Base-by-base conservation (phyloP, 129 eudicot species). In the Centaurea solstitialis region DNA sequence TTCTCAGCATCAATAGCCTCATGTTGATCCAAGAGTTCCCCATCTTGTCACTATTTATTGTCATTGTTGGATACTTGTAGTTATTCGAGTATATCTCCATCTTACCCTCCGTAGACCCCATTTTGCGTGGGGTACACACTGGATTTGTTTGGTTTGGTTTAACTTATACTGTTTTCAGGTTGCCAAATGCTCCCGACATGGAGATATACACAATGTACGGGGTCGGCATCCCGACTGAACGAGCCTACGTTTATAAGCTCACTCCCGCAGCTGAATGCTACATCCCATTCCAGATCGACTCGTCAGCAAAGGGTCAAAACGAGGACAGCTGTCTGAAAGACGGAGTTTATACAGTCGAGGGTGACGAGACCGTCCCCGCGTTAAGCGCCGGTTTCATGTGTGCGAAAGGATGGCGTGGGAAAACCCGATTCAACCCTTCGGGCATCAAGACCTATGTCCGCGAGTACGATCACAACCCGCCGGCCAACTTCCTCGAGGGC, bases 391-490 rank as follows among this genome's bases (percentile, higher is more conserved):
- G 99, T 18, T 95, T 61, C 89, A 95, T 95, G 99, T 89, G 94
- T 28, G 98, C 99, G 8, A 95, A 95, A 83, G 98, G 92, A 24
- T 95, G 99, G 99, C 99, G 99, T 65, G 99, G 99, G 39, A 95
- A 88, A 77, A 95, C 99, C 7, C 81, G 97, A 64, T 95, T 89
- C 79, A 95, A 95, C 79, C 99, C 99, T 70, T 93, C 98, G 1
- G 99, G 98, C 43, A 87, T 89, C 38, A 81, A 80, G 64, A 95
- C 93, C 0, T 91, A 87, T 64, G 47, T 91, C 39, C 70, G 99
- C 78, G 99, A 95, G 81, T 95, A 89, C 37, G 89, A 89, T 82
- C 99, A 95, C 75, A 93, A 94, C 72, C 99, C 99, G 50, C 99
- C 99, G 1, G 65, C 99, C 45, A 93, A 84, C 83, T 61, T 95